Conservation (phyloP, 2,329 filamentous ascomycete genomes). For the Fusarium chuoi region DNA sequence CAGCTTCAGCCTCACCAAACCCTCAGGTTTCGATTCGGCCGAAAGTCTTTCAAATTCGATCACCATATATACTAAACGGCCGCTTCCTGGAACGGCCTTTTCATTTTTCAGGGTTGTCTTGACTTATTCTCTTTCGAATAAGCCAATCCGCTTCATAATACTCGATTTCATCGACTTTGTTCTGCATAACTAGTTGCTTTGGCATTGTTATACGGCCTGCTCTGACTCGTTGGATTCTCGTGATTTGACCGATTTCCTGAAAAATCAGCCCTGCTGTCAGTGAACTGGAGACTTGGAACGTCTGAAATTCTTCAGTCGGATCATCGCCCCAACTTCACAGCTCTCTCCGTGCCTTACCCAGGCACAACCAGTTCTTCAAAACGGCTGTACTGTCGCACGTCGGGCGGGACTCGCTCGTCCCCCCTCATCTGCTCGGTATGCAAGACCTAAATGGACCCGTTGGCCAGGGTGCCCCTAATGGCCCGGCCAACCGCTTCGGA, state of each 20-base stretch:
- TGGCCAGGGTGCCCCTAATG: conserved; percentile 51
- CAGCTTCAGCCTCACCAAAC: conserved; percentile 33
- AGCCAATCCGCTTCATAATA: conserved; percentile 35
- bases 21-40: conserved; percentile 36
- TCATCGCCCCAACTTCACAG: conserved; percentile 17
- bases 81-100: conserved; percentile 40
- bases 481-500: conserved; percentile 73
- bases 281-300: conserved; percentile 20
- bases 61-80: conserved; percentile 41
- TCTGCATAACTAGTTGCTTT: conserved; percentile 39
- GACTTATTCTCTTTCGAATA: conserved; percentile 36
- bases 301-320: conserved; percentile 21
- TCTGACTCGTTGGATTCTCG: conserved; percentile 7
- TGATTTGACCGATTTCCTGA: conserved; percentile 9
- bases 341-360: conserved; percentile 40
- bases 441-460: conserved; percentile 81
- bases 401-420: conserved; percentile 86
- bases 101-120: conserved; percentile 30
- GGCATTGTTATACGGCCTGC: conserved; percentile 28
- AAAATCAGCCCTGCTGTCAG: conserved; percentile 22
- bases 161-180: conserved; percentile 34
- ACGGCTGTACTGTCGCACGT: conserved; percentile 84
- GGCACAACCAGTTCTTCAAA: conserved; percentile 73
- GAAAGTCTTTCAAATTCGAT: conserved; percentile 42
- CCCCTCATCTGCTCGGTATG: conserved; percentile 89